phyloP scores from a whole-genome alignment of 805 yeast species.

The Suhomyces faveliae region DNA sequence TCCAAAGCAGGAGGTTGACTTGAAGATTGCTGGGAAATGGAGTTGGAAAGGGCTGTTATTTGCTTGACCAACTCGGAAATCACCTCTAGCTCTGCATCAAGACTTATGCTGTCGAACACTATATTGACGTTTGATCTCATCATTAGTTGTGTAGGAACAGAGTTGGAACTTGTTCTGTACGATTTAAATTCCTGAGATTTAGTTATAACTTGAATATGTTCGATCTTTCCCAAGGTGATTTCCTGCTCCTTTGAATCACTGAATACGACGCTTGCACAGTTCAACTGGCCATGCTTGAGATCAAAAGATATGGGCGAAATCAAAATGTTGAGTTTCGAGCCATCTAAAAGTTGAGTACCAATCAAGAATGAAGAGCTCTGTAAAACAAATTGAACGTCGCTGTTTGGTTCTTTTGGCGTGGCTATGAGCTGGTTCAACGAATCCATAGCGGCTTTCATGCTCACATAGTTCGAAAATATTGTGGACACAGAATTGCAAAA shows the following conservation, averaged over 20 bases:
- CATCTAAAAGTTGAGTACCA: constrained; percentile 18
- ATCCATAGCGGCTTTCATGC: constrained; percentile 9
- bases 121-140: constrained; percentile 18
- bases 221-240: constrained; percentile 18
- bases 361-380: constrained; percentile 41
- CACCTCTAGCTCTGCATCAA: constrained; percentile 10
- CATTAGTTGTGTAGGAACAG: constrained; percentile 18
- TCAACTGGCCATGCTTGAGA: constrained; percentile 29
- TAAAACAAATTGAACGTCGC: constrained; percentile 26
- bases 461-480: constrained; percentile 18
- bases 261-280: constrained; percentile 19
- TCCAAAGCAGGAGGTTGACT: constrained; percentile 14
- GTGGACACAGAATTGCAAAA: constrained; percentile 24
- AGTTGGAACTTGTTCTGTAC: constrained; percentile 14
- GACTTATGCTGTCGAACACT: constrained; percentile 13
- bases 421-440: background rate
- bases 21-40: background rate
- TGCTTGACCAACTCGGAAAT: constrained; percentile 7
- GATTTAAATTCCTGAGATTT: constrained; percentile 26
- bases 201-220: constrained; percentile 25
- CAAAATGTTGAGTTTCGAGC: constrained; percentile 19
- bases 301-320: constrained; percentile 47
- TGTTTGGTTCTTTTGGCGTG: background rate
- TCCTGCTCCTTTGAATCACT: constrained; percentile 24
- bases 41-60: background rate